Evolutionary conservation across 2,329 filamentous ascomycete species (phyloP).

Genomic region (Cordyceps farinosa): DNA sequence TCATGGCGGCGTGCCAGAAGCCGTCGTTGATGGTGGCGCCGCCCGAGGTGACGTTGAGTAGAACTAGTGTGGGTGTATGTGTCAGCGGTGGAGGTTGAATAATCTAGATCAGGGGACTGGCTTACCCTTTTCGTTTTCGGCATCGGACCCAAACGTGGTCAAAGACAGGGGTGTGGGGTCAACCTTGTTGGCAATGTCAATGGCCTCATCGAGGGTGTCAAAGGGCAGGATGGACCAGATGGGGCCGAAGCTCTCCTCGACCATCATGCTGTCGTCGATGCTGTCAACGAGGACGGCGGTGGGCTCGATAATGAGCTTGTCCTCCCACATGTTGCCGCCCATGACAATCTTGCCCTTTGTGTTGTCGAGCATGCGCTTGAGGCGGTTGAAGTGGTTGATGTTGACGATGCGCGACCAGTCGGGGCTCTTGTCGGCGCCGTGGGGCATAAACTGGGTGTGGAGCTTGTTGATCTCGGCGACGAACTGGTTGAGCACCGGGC

Average conservation of each 20-base stretch:
- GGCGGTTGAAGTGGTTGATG: conserved; percentile 69
- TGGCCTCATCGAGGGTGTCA: conserved; percentile 78
- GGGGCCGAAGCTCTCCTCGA: conserved; percentile 89
- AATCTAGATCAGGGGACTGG: neutral
- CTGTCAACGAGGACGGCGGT: conserved; percentile 84
- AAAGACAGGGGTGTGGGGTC: conserved; percentile 80
- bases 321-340: conserved; percentile 78
- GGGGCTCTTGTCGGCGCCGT: conserved; percentile 71
- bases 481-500: conserved; percentile 66
- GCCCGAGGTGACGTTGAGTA: conserved; percentile 61
- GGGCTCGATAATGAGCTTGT: conserved; percentile 80
- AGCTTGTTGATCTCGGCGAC: conserved; percentile 69
- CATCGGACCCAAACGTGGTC: conserved; percentile 79
- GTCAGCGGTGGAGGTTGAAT: neutral
- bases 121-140: conserved; percentile 70
- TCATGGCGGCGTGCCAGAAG: conserved; percentile 67
- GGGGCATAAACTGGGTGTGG: conserved; percentile 75
- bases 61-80: conserved; percentile 41
- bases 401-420: conserved; percentile 84
- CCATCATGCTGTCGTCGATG: conserved; percentile 68
- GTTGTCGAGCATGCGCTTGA: conserved; percentile 88
- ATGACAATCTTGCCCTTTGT: conserved; percentile 80
- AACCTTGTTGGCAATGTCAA: conserved; percentile 74
- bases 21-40: conserved; percentile 64
- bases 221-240: conserved; percentile 79